phyloP scores from a whole-genome alignment of 345 rosid species.

The Lepidium aucheri region DNA sequence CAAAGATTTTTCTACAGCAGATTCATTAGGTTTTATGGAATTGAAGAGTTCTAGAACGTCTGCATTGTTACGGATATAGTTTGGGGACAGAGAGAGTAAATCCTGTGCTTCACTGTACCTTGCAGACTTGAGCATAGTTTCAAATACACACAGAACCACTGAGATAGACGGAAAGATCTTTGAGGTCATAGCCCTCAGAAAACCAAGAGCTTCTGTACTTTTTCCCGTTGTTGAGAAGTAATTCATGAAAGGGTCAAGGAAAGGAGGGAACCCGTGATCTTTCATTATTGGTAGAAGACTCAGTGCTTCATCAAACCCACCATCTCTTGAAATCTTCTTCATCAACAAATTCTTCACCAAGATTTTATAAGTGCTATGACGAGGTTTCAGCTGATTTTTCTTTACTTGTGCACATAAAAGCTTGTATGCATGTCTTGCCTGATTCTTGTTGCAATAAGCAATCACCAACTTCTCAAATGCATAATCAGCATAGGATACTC shows the following conservation, averaged over 20 bases:
- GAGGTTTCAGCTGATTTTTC: constrained; percentile 44
- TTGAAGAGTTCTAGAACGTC: constrained; percentile 76
- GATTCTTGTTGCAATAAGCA: constrained; percentile 55
- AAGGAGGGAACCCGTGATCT: constrained; percentile 68
- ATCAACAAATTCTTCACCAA: constrained; percentile 51
- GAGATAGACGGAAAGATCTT: constrained; percentile 64
- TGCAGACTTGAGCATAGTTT: constrained; percentile 53
- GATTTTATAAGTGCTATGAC: constrained; percentile 50
- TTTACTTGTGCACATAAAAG: constrained; percentile 36
- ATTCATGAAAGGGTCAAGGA: constrained; percentile 55
- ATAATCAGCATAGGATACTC: constrained; percentile 32
- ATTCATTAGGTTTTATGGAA: constrained; percentile 35
- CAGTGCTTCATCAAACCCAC: constrained; percentile 66
- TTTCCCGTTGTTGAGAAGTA: constrained; percentile 64
- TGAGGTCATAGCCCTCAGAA: constrained; percentile 56
- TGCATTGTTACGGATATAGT: constrained; percentile 55
- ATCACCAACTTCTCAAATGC: constrained; percentile 57
- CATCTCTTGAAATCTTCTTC: constrained; percentile 45
- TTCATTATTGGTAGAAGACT: constrained; percentile 59
- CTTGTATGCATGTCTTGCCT: constrained; percentile 58
- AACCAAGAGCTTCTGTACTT: constrained; percentile 50
- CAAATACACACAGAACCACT: constrained; percentile 52
- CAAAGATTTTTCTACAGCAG: constrained; percentile 16
- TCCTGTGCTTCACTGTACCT: constrained; percentile 70
- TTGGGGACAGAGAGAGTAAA: constrained; percentile 60